These are phyloP conservation scores for Larix sibirica DNA, from an alignment of 83 land plant species.

Conservation along the genomic window DNA sequence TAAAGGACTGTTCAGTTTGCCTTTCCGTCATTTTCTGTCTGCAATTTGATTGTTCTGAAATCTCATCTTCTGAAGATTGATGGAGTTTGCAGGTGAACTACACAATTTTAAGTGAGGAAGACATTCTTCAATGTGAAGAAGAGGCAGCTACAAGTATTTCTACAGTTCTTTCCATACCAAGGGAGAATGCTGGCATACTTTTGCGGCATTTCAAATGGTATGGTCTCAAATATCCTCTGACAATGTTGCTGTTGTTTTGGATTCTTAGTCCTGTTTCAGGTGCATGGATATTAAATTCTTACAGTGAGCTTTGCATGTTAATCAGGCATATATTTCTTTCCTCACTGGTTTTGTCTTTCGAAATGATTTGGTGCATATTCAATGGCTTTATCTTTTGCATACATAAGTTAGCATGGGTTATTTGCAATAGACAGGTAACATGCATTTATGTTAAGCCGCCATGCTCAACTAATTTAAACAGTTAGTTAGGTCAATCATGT, in stretches of 20 bases:
- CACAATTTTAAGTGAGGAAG: conserved; percentile 70
- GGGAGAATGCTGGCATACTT: conserved; percentile 58
- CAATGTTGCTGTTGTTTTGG: background rate
- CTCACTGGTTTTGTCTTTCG: background rate
- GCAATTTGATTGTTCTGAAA: too few relatives aligned
- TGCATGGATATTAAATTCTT: too few relatives aligned
- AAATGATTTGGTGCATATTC: background rate
- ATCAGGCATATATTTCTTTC: background rate
- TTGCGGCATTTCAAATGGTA: conserved; percentile 92
- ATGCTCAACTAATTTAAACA: background rate
- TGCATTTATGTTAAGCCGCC: background rate
- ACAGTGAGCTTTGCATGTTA: background rate
- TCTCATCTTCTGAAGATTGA: too few relatives aligned
- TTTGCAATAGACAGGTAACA: background rate
- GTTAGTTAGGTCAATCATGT: too few relatives aligned
- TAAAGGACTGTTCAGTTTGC: too few relatives aligned
- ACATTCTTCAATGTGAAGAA: conserved; percentile 75
- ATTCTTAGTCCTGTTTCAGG: background rate
- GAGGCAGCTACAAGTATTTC: conserved; percentile 68
- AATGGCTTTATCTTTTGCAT: background rate
- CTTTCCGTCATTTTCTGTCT: too few relatives aligned
- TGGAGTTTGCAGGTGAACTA: conserved; percentile 46
- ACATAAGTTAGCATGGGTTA: background rate
- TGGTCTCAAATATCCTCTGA: background rate
- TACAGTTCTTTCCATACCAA: conserved; percentile 74